Conservation (phyloP, 2,329 filamentous ascomycete genomes). For the Neoarthrinium moseri region DNA sequence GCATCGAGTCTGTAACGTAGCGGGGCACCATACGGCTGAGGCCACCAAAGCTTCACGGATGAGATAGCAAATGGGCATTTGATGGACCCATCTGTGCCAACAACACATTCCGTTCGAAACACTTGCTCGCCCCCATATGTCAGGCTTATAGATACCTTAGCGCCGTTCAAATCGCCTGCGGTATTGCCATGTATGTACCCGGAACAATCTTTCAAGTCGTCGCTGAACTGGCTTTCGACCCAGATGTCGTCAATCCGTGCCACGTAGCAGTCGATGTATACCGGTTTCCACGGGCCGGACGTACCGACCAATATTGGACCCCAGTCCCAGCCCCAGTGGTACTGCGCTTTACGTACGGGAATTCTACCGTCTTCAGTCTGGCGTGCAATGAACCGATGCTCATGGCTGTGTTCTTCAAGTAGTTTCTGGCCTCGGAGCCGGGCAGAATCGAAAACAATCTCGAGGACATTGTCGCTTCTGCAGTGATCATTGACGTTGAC, state of each 20-base stretch:
- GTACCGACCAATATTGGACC: conserved; percentile 59
- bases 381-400: conserved; percentile 53
- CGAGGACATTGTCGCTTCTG: conserved; percentile 42
- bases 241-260: conserved; percentile 59
- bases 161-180: conserved; percentile 26
- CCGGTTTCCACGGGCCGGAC: conserved; percentile 64
- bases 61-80: conserved; percentile 30
- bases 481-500: conserved; percentile 47
- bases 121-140: conserved; percentile 15
- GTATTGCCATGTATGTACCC: conserved; percentile 36
- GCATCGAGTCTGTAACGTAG: conserved; percentile 51
- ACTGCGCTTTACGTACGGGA: conserved; percentile 65
- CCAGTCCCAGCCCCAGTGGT: conserved; percentile 74
- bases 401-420: conserved; percentile 48
- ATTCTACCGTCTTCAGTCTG: conserved; percentile 44
- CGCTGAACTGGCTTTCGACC: conserved; percentile 32
- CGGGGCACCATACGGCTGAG: conserved; percentile 29
- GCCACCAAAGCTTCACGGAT: conserved; percentile 46
- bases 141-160: conserved; percentile 24
- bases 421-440: conserved; percentile 50
- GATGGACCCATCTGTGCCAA: conserved; percentile 17
- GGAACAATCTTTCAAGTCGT: conserved; percentile 35
- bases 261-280: conserved; percentile 63
- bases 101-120: conserved; percentile 17
- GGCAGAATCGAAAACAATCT: conserved; percentile 58